Base-by-base conservation (phyloP, 2,329 filamentous ascomycete species). In the Epichloe brachyelytri region DNA sequence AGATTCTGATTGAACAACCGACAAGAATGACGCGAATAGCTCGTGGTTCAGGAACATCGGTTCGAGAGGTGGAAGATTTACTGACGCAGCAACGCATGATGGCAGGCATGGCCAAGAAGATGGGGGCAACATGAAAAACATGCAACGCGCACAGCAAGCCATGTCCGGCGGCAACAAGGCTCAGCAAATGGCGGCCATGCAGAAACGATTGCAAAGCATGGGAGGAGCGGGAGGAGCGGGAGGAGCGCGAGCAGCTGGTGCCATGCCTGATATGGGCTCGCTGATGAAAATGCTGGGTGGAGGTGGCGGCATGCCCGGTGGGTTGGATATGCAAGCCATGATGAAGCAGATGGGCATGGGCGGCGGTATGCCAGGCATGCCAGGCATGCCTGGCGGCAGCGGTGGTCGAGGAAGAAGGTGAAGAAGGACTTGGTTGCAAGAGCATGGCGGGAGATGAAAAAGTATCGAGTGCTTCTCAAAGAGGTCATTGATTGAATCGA, bases 41-140 rank as follows among this genome's bases (percentile, higher is more conserved):
- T 0, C 80, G 83, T 49, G 93, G 93, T 0, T 93, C 86, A 5
- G 93, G 93, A 34, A 97, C 93, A 0, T 87, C 80, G 39, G 93
- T 98, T 2, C 80, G 78, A 36, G 51, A 98, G 67, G 89, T 98
- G 15, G 93, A 98, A 68, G 93, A 98, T 63, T 75, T 98, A 6
- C 78, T 98, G n/a, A 95, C 90, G 0, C 93, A 98, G 70, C 91
- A 97, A 67, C 84, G 88, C 60, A 95, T 97, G 86, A 98, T 98
- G 93, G 87, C 88, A 0, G 88, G 88, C 53, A 96, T 98, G 89
- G 93, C 93, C 46, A 98, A 97, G 82, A 94, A 94, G 73, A 94
- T 98, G 82, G 91, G 93, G 90, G 90, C 39, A 90, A 88, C 65
- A 95, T 95, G 85, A 93, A 93, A 72, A 95, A 96, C 65, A 94